Percentiles rank a stretch among this genome's conserved stretches.
Evolutionary conservation across 1,284 basidiomycete species (phyloP).

Genomic region (Ustilago cynodontis): DNA sequence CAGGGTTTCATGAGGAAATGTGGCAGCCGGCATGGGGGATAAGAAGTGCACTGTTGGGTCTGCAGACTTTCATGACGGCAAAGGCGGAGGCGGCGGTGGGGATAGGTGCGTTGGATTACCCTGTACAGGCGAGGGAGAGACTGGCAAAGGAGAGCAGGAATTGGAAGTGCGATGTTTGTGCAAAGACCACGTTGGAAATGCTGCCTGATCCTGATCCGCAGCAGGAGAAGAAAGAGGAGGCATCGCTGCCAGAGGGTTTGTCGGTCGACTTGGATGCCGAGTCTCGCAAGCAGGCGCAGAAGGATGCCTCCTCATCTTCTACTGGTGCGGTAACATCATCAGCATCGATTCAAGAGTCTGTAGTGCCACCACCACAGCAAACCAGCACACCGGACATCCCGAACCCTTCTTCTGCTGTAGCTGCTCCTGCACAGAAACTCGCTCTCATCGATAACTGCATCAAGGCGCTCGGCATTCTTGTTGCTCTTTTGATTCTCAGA

Average conservation of each 20-base stretch:
- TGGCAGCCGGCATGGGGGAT: conserved; percentile 99
- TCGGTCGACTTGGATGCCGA: conserved; percentile 27
- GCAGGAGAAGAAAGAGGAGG: conserved; percentile 4
- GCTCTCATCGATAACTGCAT: conserved; percentile 46
- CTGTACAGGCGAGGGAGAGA: conserved; percentile 87
- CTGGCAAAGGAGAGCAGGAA: conserved; percentile 48
- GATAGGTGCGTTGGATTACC: conserved; percentile 88
- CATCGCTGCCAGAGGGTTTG: conserved; percentile 33
- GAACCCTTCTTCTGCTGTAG: neutral
- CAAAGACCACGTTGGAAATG: conserved; percentile 37
- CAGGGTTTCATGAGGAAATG: conserved; percentile 75
- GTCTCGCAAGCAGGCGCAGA: conserved; percentile 13
- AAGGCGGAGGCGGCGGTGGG: conserved; percentile 81
- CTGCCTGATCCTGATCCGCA: conserved; percentile 34
- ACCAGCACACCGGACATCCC: neutral
- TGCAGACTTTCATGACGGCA: conserved; percentile 69
- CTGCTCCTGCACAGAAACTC: conserved; percentile 25
- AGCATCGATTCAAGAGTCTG: neutral
- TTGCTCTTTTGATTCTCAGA: conserved; percentile 46
- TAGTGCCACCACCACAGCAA: neutral
- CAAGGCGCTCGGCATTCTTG: conserved; percentile 38
- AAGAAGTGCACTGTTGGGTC: conserved; percentile 78
- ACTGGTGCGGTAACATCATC: neutral
- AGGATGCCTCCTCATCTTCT: neutral
- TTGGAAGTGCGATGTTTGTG: conserved; percentile 55